A percentile compares a stretch with the other conserved stretches of the same genome.
These are phyloP conservation scores for Solanum pennellii DNA, from an alignment of 257 asterid species.

Conservation along the genomic window DNA sequence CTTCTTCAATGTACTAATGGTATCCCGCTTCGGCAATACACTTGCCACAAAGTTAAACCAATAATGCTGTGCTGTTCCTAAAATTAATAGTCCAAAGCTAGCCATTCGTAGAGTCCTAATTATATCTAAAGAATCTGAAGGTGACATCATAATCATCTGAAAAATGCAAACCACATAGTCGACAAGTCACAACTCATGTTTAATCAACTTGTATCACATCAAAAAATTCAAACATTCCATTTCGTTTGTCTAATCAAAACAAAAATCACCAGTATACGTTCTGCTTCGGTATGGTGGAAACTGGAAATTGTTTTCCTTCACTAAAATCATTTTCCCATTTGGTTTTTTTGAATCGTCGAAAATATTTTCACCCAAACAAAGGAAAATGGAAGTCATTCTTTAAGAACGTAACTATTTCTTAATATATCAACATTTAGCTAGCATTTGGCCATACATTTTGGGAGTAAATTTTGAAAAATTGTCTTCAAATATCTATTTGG, in stretches of 20 bases:
- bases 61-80: constrained; percentile 69
- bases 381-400: background rate
- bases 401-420: background rate
- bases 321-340: background rate
- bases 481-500: background rate
- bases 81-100: constrained; percentile 58
- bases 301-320: background rate
- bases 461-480: background rate
- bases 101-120: constrained; percentile 71
- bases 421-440: background rate
- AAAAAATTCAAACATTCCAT: background rate
- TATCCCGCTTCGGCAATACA: constrained; percentile 55
- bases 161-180: constrained; percentile 2
- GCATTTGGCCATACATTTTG: background rate
- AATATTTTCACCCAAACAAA: background rate
- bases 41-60: constrained; percentile 70
- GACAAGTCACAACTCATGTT: background rate
- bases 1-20: constrained; percentile 64
- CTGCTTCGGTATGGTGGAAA: background rate
- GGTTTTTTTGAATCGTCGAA: background rate
- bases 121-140: constrained; percentile 40
- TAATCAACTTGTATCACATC: background rate
- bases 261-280: background rate
- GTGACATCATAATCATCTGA: constrained; percentile 59
- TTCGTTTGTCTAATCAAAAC: background rate